Conservation (phyloP, 116 monocot genomes). For the Iris pallida region DNA sequence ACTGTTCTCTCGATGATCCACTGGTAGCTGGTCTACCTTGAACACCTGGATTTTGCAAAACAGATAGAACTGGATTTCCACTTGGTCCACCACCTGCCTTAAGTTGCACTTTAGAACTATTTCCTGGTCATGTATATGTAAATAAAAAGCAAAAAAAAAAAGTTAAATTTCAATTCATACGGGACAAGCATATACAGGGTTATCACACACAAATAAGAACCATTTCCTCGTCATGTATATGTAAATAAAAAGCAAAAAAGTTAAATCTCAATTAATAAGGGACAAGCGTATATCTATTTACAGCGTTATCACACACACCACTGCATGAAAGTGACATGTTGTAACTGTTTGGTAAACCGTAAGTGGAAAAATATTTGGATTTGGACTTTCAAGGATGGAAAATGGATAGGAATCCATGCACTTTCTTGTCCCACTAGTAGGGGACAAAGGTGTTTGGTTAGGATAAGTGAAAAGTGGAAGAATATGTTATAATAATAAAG, state of each 20-base stretch:
- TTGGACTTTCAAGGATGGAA: no score
- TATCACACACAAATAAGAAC: slow-evolving; percentile 4
- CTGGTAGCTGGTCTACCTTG: slow-evolving; percentile 39
- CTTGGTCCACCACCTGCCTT: slow-evolving; percentile 26
- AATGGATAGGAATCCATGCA: no score
- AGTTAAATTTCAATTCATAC: slow-evolving; percentile 1
- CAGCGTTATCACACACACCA: no score
- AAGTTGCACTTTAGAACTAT: slow-evolving; percentile 15
- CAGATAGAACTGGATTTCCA: slow-evolving; percentile 19
- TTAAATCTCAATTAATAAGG: neutral
- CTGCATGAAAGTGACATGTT: no score
- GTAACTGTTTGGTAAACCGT: no score
- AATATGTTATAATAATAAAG: no score
- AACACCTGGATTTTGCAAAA: slow-evolving; percentile 22
- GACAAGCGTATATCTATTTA: neutral
- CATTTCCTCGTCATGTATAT: no score
- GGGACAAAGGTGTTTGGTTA: no score
- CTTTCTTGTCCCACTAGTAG: no score
- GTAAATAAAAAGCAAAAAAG: no score
- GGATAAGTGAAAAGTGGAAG: no score
- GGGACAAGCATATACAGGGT: neutral
- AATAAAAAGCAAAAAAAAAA: neutral
- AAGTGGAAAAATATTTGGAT: no score
- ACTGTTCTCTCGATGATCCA: slow-evolving; percentile 60
- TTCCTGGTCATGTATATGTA: slow-evolving; percentile 8